These are phyloP conservation scores for Ceriops tagal DNA, from an alignment of 345 rosid species.

Conservation along the genomic window DNA sequence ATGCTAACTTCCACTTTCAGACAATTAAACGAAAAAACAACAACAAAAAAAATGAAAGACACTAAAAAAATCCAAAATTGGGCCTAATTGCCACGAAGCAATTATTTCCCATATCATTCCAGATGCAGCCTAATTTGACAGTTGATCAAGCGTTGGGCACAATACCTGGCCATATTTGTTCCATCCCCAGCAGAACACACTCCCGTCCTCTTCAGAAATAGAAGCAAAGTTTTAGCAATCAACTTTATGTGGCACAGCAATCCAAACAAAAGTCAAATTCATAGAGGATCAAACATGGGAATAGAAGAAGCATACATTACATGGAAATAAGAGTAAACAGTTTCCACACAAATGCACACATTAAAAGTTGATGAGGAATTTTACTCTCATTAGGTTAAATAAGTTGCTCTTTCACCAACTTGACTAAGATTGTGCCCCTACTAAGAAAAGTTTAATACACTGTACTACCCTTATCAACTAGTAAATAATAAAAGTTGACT, in stretches of 20 bases:
- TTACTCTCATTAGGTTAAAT: no score
- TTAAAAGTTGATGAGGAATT: no score
- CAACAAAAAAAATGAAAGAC: no score
- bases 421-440: no score
- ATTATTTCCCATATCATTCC: neutral
- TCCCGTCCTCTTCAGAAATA: constrained; percentile 57
- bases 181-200: constrained; percentile 98
- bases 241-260: neutral
- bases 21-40: neutral
- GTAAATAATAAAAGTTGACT: no score
- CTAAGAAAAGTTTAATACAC: no score
- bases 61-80: no score
- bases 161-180: constrained; percentile 99
- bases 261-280: neutral
- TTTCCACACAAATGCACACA: no score
- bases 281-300: neutral
- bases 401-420: no score
- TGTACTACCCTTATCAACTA: no score
- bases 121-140: neutral
- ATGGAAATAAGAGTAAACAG: no score
- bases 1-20: neutral
- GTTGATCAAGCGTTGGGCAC: neutral
- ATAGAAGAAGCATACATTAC: neutral
- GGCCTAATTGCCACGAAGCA: no score
- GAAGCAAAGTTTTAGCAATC: constrained; percentile 10